Evolutionary conservation across 257 asterid genomes (phyloP).

Genomic region (Salvia hispanica): DNA sequence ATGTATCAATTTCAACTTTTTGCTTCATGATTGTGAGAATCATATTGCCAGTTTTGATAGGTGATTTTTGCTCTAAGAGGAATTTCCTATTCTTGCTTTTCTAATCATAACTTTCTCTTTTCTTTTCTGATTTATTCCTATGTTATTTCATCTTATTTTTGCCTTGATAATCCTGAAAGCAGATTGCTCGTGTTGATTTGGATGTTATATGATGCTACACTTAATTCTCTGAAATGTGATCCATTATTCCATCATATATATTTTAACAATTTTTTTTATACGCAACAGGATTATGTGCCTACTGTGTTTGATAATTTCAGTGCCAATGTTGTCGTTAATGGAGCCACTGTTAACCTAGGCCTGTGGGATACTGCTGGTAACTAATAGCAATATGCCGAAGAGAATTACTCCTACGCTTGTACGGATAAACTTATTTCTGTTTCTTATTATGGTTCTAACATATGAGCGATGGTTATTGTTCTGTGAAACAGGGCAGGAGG

Average conservation of each 20-base stretch:
- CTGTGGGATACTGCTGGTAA: conserved; percentile 89
- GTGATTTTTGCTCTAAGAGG: conserved; percentile 5
- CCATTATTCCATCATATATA: conserved; percentile 6
- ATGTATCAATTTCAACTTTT: background rate
- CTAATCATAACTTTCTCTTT: no score
- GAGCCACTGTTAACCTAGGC: conserved; percentile 72
- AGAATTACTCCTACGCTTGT: conserved; percentile 9
- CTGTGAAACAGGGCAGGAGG: conserved; percentile 69
- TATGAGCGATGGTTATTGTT: conserved; percentile 17
- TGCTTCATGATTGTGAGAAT: conserved; percentile 18
- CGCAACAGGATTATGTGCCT: conserved; percentile 78
- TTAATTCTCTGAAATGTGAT: conserved; percentile 12
- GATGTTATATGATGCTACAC: conserved; percentile 20
- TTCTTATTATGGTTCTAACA: conserved; percentile 25
- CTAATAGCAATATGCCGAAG: conserved; percentile 2
- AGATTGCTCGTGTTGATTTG: conserved; percentile 22
- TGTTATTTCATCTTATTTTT: background rate
- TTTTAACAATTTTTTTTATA: conserved; percentile 14
- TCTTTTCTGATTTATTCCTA: background rate
- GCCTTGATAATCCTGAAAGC: background rate
- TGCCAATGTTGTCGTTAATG: conserved; percentile 78
- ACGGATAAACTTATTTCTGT: conserved; percentile 3
- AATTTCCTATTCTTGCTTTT: background rate
- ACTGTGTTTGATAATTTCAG: conserved; percentile 83
- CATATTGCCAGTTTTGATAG: background rate